These are phyloP conservation scores for Astrothelium subdiscretum DNA, from an alignment of 495 filamentous ascomycete species.

Conservation along the genomic window DNA sequence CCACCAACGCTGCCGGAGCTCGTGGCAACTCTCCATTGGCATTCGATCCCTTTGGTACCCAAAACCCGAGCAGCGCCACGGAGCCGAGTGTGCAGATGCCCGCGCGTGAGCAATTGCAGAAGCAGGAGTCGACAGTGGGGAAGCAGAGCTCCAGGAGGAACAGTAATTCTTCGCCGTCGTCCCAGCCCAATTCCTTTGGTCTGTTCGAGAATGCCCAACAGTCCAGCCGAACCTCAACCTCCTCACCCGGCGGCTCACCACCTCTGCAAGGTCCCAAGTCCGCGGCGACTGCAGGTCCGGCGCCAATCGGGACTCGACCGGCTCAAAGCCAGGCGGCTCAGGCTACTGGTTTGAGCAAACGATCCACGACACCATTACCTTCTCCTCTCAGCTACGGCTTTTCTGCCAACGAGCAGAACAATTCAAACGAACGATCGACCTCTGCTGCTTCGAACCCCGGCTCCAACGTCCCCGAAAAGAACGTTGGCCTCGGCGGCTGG, in stretches of 20 bases:
- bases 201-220: constrained; percentile 64
- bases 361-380: constrained; percentile 78
- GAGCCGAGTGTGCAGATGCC: constrained; percentile 35
- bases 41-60: constrained; percentile 49
- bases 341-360: constrained; percentile 67
- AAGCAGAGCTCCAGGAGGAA: constrained; percentile 68
- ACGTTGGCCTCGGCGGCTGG: constrained; percentile 21
- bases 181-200: constrained; percentile 50
- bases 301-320: constrained; percentile 89
- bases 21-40: constrained; percentile 53
- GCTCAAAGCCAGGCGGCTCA: constrained; percentile 39
- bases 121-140: constrained; percentile 29
- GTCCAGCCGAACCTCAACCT: constrained; percentile 74
- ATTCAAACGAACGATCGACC: constrained; percentile 44
- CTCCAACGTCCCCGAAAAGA: constrained; percentile 23
- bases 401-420: constrained; percentile 40
- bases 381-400: constrained; percentile 80
- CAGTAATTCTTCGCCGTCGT: constrained; percentile 76
- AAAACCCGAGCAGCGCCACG: constrained; percentile 24
- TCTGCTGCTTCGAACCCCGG: constrained; percentile 52
- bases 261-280: constrained; percentile 32
- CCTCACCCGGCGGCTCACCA: constrained; percentile 81
- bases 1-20: constrained; percentile 18
- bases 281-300: constrained; percentile 53
- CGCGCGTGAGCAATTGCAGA: constrained; percentile 20